Evolutionary conservation across 148 eudicot species (phyloP), one percentile per base, ranked within the genome.

Genomic region (Heliosperma pusillum): DNA sequence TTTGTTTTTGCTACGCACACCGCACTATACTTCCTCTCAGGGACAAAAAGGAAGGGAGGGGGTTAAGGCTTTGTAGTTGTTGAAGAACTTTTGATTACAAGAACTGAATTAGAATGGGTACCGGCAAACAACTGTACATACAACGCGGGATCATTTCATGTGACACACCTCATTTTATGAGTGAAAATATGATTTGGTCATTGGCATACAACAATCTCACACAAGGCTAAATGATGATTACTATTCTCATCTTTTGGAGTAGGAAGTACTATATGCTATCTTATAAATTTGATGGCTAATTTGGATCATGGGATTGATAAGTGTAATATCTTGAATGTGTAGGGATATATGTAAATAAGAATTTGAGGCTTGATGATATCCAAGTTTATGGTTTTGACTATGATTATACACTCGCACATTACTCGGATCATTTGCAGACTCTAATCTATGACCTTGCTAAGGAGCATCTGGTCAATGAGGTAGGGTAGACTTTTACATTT

Each of bases 331-430:
- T 7, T 69, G n/a, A 22, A 78, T 58, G 44, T 50, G 21, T 70
- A 96, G 99, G 97, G 79, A 96, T 96, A 77, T 90, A 96, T 78
- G 93, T 92, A 57, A 96, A 96, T 72, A 92, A 92, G 89, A 96
- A 92, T 77, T 66, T 96, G 87, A 87, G 93, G 70, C 74, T 96
- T 89, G 97, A 96, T 81, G 82, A 81, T 47, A 77, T 96, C 77
- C 84, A 96, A 86, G 99, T 96, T 17, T 96, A 93, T 69, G 97
- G 99, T 3, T 96, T 96, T 78, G 99, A 96, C 79, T 96, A 96
- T 84, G 99, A 96, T 82, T 96, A 92, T 72, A 96, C 99, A 59
- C 82, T 96, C 84, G 99, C 97, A 8, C 97, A 96, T 84, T 96
- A 96, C 85, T 90, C 97, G 29, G 73, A 88, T 42, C 70, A 88